Evolutionary conservation across 2,329 filamentous ascomycete genomes (phyloP), one percentile per base, ranked within the genome.

Genomic region (Bipolaris victoriae): DNA sequence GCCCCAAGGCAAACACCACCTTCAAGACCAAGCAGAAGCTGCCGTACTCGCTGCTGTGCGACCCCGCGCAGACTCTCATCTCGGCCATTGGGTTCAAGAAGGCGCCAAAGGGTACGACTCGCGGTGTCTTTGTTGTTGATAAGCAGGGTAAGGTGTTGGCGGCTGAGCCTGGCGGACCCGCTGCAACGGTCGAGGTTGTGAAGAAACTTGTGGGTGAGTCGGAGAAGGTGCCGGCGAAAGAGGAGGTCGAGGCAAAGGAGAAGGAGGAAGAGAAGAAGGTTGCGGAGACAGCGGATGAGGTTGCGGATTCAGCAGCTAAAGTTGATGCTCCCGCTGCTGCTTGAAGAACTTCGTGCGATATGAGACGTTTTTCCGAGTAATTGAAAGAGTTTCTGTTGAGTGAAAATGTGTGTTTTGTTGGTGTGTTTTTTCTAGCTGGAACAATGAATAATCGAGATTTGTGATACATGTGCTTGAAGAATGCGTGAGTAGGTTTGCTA

Each of bases 11-110:
- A 70, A 99, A 99, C 81, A 93, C 91, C 22, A 91, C 87, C 44
- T 99, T 98, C 84, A 90, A 92, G 79, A 88, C 87, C 39, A 97
- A 96, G 81, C 91, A 98, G 77, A 91, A 90, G 62, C 85, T 98
- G 52, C 91, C 89, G 5, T 99, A 97, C 77, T 82, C 90, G 35
- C 86, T 99, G 44, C 85, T 99, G 39, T 98, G 93, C 80, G 93
- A 99, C 76, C 85, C 88, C 5, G 79, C 80, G 49, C 86, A 84
- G 26, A 87, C 86, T 2, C 84, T 99, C 57, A 96, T 98, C 69
- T 82, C 77, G 11, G 92, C 92, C 53, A 90, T 98, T 73, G 94
- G 93, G n/a, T 79, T 98, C 64, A 93, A 92, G 81, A 97, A 97
- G 81, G 77, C 82, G 7, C 89, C 90, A 44, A 90, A 87, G 77